Percentiles rank a stretch among this genome's conserved stretches.
phyloP scores from a whole-genome alignment of 2,329 filamentous ascomycete genomes.

The Aspergillus thermomutatus region DNA sequence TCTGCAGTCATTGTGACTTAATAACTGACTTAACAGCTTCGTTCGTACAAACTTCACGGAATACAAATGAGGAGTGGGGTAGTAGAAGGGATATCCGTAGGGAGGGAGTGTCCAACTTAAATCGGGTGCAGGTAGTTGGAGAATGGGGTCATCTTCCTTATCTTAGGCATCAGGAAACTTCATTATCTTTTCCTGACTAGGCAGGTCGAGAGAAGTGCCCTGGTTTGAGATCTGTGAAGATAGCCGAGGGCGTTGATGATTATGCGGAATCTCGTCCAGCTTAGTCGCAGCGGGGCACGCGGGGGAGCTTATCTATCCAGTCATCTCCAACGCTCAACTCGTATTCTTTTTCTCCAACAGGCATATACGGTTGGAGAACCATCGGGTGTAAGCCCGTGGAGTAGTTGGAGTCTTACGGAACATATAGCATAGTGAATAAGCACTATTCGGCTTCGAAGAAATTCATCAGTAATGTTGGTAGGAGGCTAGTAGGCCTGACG shows the following conservation, averaged over 20 bases:
- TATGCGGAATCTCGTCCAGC: background rate
- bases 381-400: background rate
- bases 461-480: background rate
- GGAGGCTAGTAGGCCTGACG: too few species aligned
- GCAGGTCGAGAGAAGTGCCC: background rate
- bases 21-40: background rate
- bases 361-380: background rate
- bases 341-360: background rate
- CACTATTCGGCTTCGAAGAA: background rate
- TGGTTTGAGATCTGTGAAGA: background rate
- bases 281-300: background rate
- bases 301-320: background rate
- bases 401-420: background rate
- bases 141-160: background rate
- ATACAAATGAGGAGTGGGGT: background rate
- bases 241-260: background rate
- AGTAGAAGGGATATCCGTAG: background rate
- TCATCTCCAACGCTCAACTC: background rate
- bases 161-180: background rate
- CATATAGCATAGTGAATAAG: background rate
- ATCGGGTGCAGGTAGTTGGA: background rate
- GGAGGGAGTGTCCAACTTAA: background rate
- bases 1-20: slow-evolving; percentile 18
- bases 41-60: background rate
- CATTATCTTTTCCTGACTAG: background rate